Base-by-base conservation (phyloP, 805 yeast species). In the Metschnikowia dekortorum region DNA sequence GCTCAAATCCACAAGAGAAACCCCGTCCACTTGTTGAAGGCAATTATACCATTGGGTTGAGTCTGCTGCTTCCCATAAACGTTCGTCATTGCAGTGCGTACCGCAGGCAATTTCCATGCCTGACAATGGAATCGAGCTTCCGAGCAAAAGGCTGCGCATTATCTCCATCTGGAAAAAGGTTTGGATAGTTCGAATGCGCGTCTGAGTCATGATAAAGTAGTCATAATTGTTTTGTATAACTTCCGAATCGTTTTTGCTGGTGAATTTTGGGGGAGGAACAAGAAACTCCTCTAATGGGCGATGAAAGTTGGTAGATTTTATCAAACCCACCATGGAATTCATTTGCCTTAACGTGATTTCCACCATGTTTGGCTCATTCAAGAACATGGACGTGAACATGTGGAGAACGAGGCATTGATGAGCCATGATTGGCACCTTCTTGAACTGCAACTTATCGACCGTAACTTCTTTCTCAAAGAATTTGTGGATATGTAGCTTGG, bases 401-500 rank as follows among this genome's bases (percentile, higher is more conserved):
- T 80, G 84, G 43, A 81, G 67, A 14, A 80, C 73, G 48, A 80
- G 68, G 46, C 83, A 76, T 60, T 81, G 85, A 35, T 80, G 79
- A 6, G 82, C 79, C 72, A 79, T 75, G 53, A 76, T 67, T 41
- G 81, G 84, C 35, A 70, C 85, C 39, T 80, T 79, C 57, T 81
- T 80, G 56, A 77, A 71, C 44, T 73, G 75, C 45, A 76, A 60
- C 53, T 76, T 76, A 56, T 69, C 74, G 60, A 60, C 65, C 49
- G 73, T 75, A 60, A 65, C 71, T 62, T 73, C 76, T 40, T 67
- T 68, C 57, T 84, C 89, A 72, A 87, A 76, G 55, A 76, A 81
- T 53, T 79, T 79, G 61, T 85, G 89, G 49, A 86, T 80, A 55
- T 84, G 80, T 49, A 72, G 79, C 61, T 87, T 79, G 14, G 88